phyloP scores from a whole-genome alignment of 208 protist genomes.

The Lotmaria passim region DNA sequence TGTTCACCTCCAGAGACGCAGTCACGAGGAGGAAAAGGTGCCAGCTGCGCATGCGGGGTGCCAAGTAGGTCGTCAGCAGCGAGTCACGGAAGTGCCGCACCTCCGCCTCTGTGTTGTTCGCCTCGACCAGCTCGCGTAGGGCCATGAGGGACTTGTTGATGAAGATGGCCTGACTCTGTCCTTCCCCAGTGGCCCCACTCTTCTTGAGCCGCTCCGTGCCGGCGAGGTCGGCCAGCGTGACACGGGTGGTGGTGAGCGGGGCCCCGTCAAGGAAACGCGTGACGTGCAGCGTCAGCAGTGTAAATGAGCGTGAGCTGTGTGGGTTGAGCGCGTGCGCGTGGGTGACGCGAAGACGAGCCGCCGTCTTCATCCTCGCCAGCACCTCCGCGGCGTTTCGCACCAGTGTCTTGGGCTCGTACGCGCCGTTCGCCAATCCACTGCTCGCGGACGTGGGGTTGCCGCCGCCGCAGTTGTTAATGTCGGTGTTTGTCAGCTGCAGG shows the following conservation, averaged over 20 bases:
- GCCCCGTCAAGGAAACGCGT: constrained; percentile 65
- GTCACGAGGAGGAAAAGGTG: constrained; percentile 79
- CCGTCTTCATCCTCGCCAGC: constrained; percentile 29
- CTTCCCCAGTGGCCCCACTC: constrained; percentile 75
- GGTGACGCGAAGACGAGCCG: constrained; percentile 50
- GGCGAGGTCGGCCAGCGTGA: constrained; percentile 94
- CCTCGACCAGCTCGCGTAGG: constrained; percentile 77
- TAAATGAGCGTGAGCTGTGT: constrained; percentile 68
- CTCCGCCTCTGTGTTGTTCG: constrained; percentile 38
- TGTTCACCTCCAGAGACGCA: constrained; percentile 62
- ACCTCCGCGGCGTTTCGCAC: constrained; percentile 47
- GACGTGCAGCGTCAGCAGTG: constrained; percentile 66
- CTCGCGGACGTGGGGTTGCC: constrained; percentile 8
- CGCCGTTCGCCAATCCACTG: constrained; percentile 7
- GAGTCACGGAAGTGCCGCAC: constrained; percentile 57
- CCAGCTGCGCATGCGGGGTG: constrained; percentile 59
- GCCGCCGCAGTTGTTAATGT: not conserved
- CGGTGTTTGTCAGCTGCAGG: constrained; percentile 9
- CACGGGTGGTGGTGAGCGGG: constrained; percentile 48
- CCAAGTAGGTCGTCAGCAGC: constrained; percentile 71
- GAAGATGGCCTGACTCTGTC: constrained; percentile 83
- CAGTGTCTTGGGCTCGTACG: constrained; percentile 54
- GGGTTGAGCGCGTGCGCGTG: constrained; percentile 59
- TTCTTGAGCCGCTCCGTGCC: constrained; percentile 89
- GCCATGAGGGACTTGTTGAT: constrained; percentile 93